Evolutionary conservation across 78 protist species (phyloP).

Genomic region (Cyanophora paradoxa): DNA sequence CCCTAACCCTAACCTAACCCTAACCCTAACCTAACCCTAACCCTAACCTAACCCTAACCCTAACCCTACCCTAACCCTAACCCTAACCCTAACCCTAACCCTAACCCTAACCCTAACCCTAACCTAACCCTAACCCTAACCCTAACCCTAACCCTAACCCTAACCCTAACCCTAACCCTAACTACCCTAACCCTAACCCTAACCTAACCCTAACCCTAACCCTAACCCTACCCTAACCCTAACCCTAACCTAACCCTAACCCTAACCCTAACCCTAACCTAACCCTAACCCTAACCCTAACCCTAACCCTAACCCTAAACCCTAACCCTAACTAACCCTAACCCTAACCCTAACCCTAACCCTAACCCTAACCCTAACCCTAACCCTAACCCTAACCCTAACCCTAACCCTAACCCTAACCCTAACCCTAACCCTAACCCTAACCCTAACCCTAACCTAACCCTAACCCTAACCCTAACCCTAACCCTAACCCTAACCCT

Average conservation of each 20-base stretch:
- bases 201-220: too few species aligned
- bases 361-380: slow-evolving; percentile 1
- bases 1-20: too few species aligned
- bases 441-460: neutral
- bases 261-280: too few species aligned
- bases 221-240: too few species aligned
- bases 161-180: slow-evolving; percentile 5
- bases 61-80: too few species aligned
- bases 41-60: too few species aligned
- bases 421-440: neutral
- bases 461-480: slow-evolving; percentile 5
- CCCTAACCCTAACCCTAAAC: slow-evolving; percentile 5
- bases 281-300: slow-evolving; percentile 5
- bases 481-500: slow-evolving; percentile 5
- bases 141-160: slow-evolving; percentile 6
- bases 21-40: too few species aligned
- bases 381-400: slow-evolving; percentile 5
- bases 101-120: slow-evolving; percentile 2
- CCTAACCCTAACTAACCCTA: neutral
- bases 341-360: neutral
- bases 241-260: too few species aligned
- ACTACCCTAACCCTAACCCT: too few species aligned
- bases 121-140: too few species aligned
- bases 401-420: slow-evolving; percentile 5
- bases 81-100: slow-evolving; percentile 5